Base-by-base conservation (phyloP, 306 rosid genomes). In the Quercus engelmannii region DNA sequence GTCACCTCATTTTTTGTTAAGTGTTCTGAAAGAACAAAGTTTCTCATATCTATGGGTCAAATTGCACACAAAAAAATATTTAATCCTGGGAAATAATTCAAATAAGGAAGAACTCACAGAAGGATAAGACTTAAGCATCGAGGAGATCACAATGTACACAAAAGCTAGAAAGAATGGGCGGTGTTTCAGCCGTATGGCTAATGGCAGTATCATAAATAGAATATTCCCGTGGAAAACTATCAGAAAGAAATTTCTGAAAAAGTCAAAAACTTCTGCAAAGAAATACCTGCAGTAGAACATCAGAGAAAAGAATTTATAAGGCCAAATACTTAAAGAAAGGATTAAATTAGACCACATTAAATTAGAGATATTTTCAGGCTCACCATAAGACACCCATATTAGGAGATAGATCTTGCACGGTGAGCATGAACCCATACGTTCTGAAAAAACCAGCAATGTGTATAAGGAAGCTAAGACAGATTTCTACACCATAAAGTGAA, bases 261-360 rank as follows among this genome's bases (percentile, higher is more conserved):
- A 94, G 25, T 94, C 94, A 0, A 94, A 94, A 85, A 91, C 98
- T 92, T 94, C 98, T 1, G 98, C 98, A 74, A 94, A 94, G 89
- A 92, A 93, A 87, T 94, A 94, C 98, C 98, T 94, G 88, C 69
- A 76, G 79, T 64, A 74, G 74, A 86, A 86, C 52, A 55, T 30
- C 73, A 73, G 41, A 57, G n/a, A 68, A 74, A 61, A 41, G 71
- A 75, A 74, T 13, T 79, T 55, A 70, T 83, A 82, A 84, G 77
- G 63, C 43, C 30, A 63, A 74, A 25, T 18, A 25, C 78, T 28
- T 35, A 84, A 76, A 12, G 17, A 71, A 72, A 63, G n/a, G 11
- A 46, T 18, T 3, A 46, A 68, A 19, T 67, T 67, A 17, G 10
- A 23, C 52, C 10, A 18, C 17, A 67, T 35, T 35, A 67, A 13